phyloP scores from a whole-genome alignment of 768 basidiomycete species.

The Favolaschia claudopus region DNA sequence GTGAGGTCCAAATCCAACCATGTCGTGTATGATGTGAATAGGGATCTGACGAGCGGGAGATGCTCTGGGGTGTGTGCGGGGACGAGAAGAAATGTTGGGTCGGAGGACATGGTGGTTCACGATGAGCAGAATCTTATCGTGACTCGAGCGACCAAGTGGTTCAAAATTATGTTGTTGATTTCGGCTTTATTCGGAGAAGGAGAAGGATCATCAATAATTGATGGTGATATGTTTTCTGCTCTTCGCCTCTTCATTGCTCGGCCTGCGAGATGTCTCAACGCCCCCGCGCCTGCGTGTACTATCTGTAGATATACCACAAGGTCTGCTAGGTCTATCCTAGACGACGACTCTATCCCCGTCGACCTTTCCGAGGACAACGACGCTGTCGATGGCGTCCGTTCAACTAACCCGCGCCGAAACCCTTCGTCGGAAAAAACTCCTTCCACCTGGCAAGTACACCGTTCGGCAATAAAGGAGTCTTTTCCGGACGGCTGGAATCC shows the following conservation, averaged over 20 bases:
- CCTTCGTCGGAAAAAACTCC: conserved; percentile 55
- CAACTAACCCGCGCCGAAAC: conserved; percentile 43
- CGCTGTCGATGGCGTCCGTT: conserved; percentile 50
- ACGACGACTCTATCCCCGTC: conserved; percentile 52
- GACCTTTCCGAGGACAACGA: conserved; percentile 63
- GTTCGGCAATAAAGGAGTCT: conserved; percentile 53
- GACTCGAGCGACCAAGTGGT: too few species aligned
- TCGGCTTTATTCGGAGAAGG: neutral
- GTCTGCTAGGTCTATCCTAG: conserved; percentile 51
- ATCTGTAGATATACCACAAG: neutral
- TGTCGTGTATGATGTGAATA: too few species aligned
- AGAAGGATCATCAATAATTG: neutral
- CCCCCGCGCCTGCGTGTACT: neutral
- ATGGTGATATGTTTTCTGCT: conserved; percentile 6
- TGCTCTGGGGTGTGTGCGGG: too few species aligned
- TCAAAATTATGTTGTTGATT: too few species aligned
- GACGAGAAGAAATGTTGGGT: too few species aligned
- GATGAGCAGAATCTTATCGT: too few species aligned
- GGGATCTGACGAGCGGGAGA: too few species aligned
- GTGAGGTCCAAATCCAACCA: too few species aligned
- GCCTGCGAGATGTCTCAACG: neutral
- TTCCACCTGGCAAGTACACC: conserved; percentile 57
- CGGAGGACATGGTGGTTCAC: too few species aligned
- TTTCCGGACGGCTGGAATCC: conserved; percentile 82
- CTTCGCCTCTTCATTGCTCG: neutral